Evolutionary conservation across 768 basidiomycete genomes (phyloP), one percentile per base, ranked within the genome.

Genomic region (Zangia roseola): DNA sequence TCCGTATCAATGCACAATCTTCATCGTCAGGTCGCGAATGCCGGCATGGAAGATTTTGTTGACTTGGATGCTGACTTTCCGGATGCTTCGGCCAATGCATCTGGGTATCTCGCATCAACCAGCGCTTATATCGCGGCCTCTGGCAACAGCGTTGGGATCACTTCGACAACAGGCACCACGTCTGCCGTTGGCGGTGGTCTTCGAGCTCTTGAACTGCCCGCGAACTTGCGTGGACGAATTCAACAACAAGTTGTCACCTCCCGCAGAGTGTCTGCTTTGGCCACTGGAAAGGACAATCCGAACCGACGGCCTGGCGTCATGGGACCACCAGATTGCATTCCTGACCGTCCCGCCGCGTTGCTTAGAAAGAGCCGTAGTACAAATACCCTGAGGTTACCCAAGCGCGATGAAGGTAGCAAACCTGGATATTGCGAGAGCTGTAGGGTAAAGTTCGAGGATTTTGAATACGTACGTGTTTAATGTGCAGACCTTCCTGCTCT

Each of bases 351-450:
- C 19, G 69, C 70, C 31, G 52, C 75, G 37, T 43, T 70, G 23
- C 70, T 93, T 42, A 78, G 81, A 60, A 92, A 88, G 70, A 87
- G 87, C 62, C 81, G 82, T 55, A 92, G 89, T 57, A 91, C 88
- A 43, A 88, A 88, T 62, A 88, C 86, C 2, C 69, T 91, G 40
- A 76, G 78, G 59, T 72, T 88, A 47, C 83, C 88, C 8, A 84
- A 81, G 61, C 82, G 90, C 33, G 89, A 93, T 49, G 92, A 95
- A 71, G 84, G 83, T 16, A 82, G 79, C 54, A 97, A 97, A 60
- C 88, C 94, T 5, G 97, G 97, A 5, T 98, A 97, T 69, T 99
- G 97, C 67, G 97, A 99, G 69, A 94, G 93, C 64, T 99, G 97
- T 68, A 81, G 95, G 33, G 62, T 77, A 47, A 92, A 92, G 67